A percentile compares a stretch with the other conserved stretches of the same genome.
These are phyloP conservation scores for Clitopilus hobsonii DNA, from an alignment of 768 basidiomycete species.

Conservation along the genomic window DNA sequence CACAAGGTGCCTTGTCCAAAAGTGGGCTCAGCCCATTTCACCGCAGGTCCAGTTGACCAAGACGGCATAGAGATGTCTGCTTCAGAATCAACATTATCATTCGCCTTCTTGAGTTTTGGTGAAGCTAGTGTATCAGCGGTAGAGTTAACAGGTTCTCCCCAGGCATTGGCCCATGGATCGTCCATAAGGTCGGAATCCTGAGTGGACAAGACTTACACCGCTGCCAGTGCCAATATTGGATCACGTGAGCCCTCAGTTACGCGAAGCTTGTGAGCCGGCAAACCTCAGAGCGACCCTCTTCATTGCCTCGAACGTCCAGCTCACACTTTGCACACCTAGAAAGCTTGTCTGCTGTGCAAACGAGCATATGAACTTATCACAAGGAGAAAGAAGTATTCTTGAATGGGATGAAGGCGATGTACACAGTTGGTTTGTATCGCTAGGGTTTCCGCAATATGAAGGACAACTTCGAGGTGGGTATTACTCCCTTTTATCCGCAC, in stretches of 20 bases:
- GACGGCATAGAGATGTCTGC: conserved; percentile 54
- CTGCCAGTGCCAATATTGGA: background rate
- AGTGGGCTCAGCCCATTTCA: conserved; percentile 48
- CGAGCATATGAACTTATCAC: conserved; percentile 28
- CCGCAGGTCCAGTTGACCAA: conserved; percentile 43
- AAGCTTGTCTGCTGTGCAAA: conserved; percentile 2
- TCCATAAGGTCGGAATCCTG: conserved; percentile 43
- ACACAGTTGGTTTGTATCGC: conserved; percentile 65
- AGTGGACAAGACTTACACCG: background rate
- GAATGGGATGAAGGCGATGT: conserved; percentile 82
- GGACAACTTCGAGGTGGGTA: conserved; percentile 62
- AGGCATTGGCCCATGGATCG: conserved; percentile 73
- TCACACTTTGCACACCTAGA: background rate
- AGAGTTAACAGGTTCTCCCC: conserved; percentile 45
- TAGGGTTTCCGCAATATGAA: conserved; percentile 88
- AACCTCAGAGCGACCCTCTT: background rate
- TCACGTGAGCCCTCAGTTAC: background rate
- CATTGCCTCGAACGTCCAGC: background rate
- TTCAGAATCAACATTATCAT: conserved; percentile 29
- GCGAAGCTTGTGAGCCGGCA: background rate
- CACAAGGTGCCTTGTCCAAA: conserved; percentile 35
- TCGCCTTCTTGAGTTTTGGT: conserved; percentile 3
- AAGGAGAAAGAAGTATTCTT: conserved; percentile 34
- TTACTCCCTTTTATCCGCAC: conserved; percentile 6
- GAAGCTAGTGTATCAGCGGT: conserved; percentile 1